Evolutionary conservation across 805 yeast genomes (phyloP), one percentile per base, ranked within the genome.

Genomic region (Wickerhamiella shivajii): DNA sequence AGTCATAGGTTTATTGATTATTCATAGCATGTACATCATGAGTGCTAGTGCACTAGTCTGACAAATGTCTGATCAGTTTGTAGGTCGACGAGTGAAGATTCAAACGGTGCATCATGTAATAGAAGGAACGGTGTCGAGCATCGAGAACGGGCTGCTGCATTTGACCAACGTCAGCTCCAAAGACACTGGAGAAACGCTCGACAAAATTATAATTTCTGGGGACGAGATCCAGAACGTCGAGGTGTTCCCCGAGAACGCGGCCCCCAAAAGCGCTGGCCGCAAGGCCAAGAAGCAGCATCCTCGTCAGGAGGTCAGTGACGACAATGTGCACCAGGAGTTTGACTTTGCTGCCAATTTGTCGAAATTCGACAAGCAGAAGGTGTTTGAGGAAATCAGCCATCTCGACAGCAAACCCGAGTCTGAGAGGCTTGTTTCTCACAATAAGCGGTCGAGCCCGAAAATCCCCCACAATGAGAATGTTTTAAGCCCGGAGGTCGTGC

Each of bases 271-370:
- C 37, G 18, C 25, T 31, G 9, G 22, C 31, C 14, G 37, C 34
- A 26, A n/a, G 12, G 13, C 22, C 23, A 6, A 12, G 14, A 5
- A 2, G 4, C 12, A 14, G 9, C 5, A 25, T 14, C 14, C 14
- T 22, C 16, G 5, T 6, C 14, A 28, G 13, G 20, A 22, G 31
- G 3, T 10, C n/a, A 9, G 12, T 9, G 27, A 18, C 6, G 18
- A 14, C 14, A 29, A 31, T 24, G 38, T 21, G 33, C 60, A 39
- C 64, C 69, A 51, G 63, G 95, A 83, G 42, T 85, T 85, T 55
- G 95, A 85, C 52, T 85, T 85, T 54, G 80, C 71, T 36, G 74
- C 80, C 10, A 80, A 78, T 49, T 63, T 85, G 41, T 75, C 75
- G 16, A 71, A 74, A 61, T 85, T 85, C 48, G 90, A 85, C 53